Conservation (phyloP, 768 basidiomycete species). For the Podaxis mareebaensis region DNA sequence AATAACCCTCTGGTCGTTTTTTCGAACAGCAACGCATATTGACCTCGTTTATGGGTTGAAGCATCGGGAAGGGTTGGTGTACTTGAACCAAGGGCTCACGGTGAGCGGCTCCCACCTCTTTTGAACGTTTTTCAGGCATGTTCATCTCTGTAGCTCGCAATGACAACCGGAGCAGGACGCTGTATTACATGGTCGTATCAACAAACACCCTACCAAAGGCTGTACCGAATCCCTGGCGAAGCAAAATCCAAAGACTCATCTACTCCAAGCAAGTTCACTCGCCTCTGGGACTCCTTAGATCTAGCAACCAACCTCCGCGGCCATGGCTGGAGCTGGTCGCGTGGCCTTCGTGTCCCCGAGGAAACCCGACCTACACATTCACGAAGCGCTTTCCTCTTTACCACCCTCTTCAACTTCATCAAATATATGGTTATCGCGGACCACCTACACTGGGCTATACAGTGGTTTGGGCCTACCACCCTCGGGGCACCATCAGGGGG, state of each 20-base stretch:
- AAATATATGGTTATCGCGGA: slow-evolving; percentile 43
- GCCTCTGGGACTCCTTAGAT: slow-evolving; percentile 34
- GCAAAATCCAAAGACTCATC: slow-evolving; percentile 13
- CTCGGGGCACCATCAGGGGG: slow-evolving; percentile 39
- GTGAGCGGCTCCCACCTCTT: slow-evolving; percentile 30
- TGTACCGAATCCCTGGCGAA: slow-evolving; percentile 14
- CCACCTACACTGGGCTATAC: slow-evolving; percentile 42
- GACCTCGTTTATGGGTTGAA: slow-evolving; percentile 37
- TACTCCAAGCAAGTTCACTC: slow-evolving; percentile 10
- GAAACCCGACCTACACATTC: slow-evolving; percentile 43
- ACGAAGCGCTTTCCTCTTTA: slow-evolving; percentile 34
- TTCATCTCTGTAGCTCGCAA: slow-evolving; percentile 29
- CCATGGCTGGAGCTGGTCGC: slow-evolving; percentile 61
- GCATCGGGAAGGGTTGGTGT: slow-evolving; percentile 34
- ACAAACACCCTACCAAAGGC: slow-evolving; percentile 32
- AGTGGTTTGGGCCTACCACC: slow-evolving; percentile 45
- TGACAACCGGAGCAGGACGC: slow-evolving; percentile 37
- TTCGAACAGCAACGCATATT: slow-evolving; percentile 42
- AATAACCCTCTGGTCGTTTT: slow-evolving; percentile 43
- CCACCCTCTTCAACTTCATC: slow-evolving; percentile 34
- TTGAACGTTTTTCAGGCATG: background rate
- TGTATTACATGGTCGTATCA: slow-evolving; percentile 42
- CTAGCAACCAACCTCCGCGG: slow-evolving; percentile 55
- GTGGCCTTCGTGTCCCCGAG: slow-evolving; percentile 38
- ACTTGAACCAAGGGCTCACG: slow-evolving; percentile 45